Evolutionary conservation across 306 rosid species (phyloP), one percentile per base, ranked within the genome.

Genomic region (Adenanthera pavonina): DNA sequence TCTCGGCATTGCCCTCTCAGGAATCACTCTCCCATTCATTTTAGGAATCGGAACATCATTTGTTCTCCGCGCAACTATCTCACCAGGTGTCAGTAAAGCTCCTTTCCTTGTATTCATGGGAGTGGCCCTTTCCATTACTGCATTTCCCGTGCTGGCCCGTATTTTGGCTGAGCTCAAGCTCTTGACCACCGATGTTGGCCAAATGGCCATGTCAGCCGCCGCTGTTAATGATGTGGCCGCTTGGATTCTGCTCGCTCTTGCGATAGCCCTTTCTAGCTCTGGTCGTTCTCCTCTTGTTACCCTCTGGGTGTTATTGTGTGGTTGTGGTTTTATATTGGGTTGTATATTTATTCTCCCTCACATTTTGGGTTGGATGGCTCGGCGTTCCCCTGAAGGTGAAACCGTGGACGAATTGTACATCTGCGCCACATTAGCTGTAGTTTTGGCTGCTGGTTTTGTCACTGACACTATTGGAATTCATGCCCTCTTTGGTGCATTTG

Each of bases 211-310:
- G 93, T 88, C 97, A 14, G 94, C 97, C 4, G 97, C 97, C 0
- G 97, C 97, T 3, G 88, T 92, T 2, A 92, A 92, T n/a, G 97
- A 92, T 17, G 89, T 90, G 48, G 92, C 88, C 1, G 97, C 97
- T 3, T 92, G 97, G 97, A 84, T 92, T 72, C 90, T 92, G 3
- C 92, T 92, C 54, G 94, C 97, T 36, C 90, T 92, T 8, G 94
- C 94, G 14, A 73, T 90, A 62, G 87, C 93, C 25, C 86, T 92
- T 15, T 89, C 94, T 3, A 84, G 93, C 57, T 14, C 74, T 35
- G 69, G 52, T 33, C 74, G 25, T 30, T 88, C 96, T 44, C 85
- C 90, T 34, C 68, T 89, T 20, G 81, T 83, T 59, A 43, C 97
- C 0, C 65, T 92, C 14, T 92, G 97, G 97, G 91, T 92, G 9